Evolutionary conservation across 306 rosid genomes (phyloP).

Genomic region (Canavalia gladiata): DNA sequence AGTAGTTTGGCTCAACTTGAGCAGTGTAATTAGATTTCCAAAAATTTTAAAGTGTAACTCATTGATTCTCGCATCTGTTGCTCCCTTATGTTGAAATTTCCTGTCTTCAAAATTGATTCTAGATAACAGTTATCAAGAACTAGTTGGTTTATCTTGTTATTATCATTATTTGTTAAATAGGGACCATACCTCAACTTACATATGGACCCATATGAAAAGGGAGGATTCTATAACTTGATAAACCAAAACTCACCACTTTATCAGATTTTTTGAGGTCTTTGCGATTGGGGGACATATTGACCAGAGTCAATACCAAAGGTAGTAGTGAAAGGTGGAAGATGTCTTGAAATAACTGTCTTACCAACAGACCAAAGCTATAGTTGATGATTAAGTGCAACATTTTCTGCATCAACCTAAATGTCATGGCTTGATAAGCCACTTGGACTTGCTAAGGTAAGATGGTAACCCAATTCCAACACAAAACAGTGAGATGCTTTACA

Average conservation of each 20-base stretch:
- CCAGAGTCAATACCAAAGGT: not conserved
- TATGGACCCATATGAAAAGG: not conserved
- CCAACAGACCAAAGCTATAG: not conserved
- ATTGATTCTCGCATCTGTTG: not conserved
- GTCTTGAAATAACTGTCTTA: slow-evolving; percentile 13
- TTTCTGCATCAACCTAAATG: slow-evolving; percentile 2
- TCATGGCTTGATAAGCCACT: not conserved
- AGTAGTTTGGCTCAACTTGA: slow-evolving; percentile 2
- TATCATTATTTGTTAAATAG: slow-evolving; percentile 11
- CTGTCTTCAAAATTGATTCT: slow-evolving; percentile 1
- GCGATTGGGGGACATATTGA: slow-evolving; percentile 28
- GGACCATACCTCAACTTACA: slow-evolving; percentile 40
- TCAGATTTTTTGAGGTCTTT: not conserved
- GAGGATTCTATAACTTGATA: not conserved
- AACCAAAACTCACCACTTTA: not conserved
- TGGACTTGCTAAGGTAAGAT: not conserved
- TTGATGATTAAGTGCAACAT: not conserved
- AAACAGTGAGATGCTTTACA: not conserved
- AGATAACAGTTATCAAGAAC: slow-evolving; percentile 32
- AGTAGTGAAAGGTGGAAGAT: slow-evolving; percentile 25
- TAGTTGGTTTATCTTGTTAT: slow-evolving; percentile 1
- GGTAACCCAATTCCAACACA: not conserved
- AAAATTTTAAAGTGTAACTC: not conserved
- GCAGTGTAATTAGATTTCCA: not conserved
- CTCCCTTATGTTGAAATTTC: not conserved